Evolutionary conservation across 23 red algal species (phyloP).

Genomic region (Pyropia yezoensis): DNA sequence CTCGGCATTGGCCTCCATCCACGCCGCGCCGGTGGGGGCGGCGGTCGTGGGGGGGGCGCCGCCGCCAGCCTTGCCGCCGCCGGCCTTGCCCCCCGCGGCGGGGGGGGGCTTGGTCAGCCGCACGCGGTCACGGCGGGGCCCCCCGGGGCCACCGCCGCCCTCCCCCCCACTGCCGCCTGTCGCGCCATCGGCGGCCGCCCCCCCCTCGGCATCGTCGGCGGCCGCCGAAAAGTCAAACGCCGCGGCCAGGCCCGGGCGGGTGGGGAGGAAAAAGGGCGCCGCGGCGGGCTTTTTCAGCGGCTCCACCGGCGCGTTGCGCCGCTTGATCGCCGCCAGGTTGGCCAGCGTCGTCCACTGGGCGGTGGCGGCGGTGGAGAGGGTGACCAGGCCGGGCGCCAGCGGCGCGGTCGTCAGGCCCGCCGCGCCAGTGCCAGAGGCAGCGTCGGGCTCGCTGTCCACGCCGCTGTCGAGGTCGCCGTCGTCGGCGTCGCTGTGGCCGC

Average conservation of each 20-base stretch:
- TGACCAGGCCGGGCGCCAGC: slow-evolving; percentile 39
- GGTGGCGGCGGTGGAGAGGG: slow-evolving; percentile 42
- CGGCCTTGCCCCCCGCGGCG: not conserved
- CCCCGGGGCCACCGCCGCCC: not conserved
- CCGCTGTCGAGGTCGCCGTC: not conserved
- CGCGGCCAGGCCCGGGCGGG: slow-evolving; percentile 26
- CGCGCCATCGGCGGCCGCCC: not conserved
- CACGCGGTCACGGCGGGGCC: not conserved
- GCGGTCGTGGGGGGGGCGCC: not conserved
- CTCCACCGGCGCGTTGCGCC: slow-evolving; percentile 61
- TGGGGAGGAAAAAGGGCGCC: slow-evolving; percentile 85
- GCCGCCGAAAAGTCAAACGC: slow-evolving; percentile 36
- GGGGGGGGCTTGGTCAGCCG: not conserved
- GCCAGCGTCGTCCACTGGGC: slow-evolving; percentile 56
- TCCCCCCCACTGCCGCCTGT: not conserved
- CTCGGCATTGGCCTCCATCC: slow-evolving; percentile 9
- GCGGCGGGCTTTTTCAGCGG: slow-evolving; percentile 46
- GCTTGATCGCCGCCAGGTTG: slow-evolving; percentile 54
- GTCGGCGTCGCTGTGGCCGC: not conserved
- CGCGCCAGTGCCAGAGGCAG: not conserved
- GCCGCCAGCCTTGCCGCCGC: not conserved
- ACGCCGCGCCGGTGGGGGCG: not conserved
- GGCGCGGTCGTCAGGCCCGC: slow-evolving; percentile 5
- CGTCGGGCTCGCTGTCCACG: not conserved
- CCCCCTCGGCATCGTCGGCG: not conserved